Percentiles rank a stretch among this genome's conserved stretches.
Conservation (phyloP, 352 stramenopile genomes). For the Phytophthora tentaculata region DNA sequence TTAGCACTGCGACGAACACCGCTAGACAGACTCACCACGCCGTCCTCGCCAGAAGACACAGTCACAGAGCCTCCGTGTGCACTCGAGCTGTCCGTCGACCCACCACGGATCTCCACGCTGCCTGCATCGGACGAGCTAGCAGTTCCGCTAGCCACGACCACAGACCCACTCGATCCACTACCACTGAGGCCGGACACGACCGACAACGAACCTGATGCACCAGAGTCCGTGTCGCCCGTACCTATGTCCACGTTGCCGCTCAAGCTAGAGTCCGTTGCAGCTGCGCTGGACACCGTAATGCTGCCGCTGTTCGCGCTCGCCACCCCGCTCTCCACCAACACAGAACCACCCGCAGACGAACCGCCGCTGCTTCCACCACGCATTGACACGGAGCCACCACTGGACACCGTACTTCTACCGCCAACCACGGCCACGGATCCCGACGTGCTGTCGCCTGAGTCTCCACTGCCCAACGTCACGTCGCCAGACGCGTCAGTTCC, state of each 20-base stretch:
- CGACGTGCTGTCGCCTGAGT: slow-evolving; percentile 2
- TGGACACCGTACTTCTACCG: slow-evolving; percentile 5
- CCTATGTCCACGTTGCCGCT: slow-evolving; percentile 11
- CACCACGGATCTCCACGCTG: slow-evolving; percentile 13
- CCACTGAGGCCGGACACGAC: slow-evolving; percentile 12
- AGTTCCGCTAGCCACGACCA: slow-evolving; percentile 24
- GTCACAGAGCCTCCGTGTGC: slow-evolving; percentile 17
- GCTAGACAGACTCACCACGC: too few species aligned
- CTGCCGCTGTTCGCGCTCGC: slow-evolving; percentile 16
- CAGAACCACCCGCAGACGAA: slow-evolving; percentile 6
- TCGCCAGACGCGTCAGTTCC: slow-evolving; percentile 1
- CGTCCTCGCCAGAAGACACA: slow-evolving; percentile 13
- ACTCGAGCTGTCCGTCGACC: slow-evolving; percentile 3
- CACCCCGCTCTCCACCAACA: slow-evolving; percentile 16
- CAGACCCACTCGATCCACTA: slow-evolving; percentile 12
- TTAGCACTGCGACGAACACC: too few species aligned
- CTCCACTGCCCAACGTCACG: slow-evolving; percentile 6
- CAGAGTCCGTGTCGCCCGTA: slow-evolving; percentile 2
- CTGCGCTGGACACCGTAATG: slow-evolving; percentile 2
- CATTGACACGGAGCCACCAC: slow-evolving; percentile 5
- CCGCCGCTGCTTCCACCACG: slow-evolving; percentile 7
- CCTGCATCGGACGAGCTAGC: slow-evolving; percentile 22
- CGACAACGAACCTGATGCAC: slow-evolving; percentile 10
- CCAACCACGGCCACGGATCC: slow-evolving; percentile 12
- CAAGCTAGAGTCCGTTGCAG: slow-evolving; percentile 3